A percentile compares a stretch with the other conserved stretches of the same genome.
phyloP scores from a whole-genome alignment of 2,329 filamentous ascomycete genomes.

The Didymella sp. region DNA sequence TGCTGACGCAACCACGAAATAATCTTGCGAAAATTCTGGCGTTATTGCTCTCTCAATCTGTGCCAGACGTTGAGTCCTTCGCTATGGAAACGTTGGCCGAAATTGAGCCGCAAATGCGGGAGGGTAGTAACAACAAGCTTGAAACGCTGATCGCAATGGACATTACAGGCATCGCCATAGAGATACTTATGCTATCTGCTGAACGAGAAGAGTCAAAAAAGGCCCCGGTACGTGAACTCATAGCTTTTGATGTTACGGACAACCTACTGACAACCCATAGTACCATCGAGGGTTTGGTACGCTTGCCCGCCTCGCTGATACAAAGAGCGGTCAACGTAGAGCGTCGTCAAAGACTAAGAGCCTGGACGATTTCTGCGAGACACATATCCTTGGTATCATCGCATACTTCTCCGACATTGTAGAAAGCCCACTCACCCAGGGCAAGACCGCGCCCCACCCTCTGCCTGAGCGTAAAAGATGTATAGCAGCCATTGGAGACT shows the following conservation, averaged over 20 bases:
- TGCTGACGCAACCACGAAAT: slow-evolving; percentile 63
- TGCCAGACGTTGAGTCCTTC: slow-evolving; percentile 70
- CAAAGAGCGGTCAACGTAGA: slow-evolving; percentile 55
- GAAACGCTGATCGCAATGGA: slow-evolving; percentile 75
- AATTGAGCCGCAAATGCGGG: slow-evolving; percentile 73
- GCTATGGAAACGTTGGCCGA: slow-evolving; percentile 72
- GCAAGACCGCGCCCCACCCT: slow-evolving; percentile 57
- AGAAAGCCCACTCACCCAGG: slow-evolving; percentile 65
- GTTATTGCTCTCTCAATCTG: slow-evolving; percentile 64
- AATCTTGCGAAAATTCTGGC: slow-evolving; percentile 67
- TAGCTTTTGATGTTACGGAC: not conserved
- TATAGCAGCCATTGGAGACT: slow-evolving; percentile 83
- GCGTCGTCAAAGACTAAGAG: slow-evolving; percentile 61
- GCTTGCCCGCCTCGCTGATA: slow-evolving; percentile 56
- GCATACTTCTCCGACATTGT: slow-evolving; percentile 79
- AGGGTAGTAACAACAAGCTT: slow-evolving; percentile 63
- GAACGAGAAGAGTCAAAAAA: slow-evolving; percentile 66
- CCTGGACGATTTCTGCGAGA: slow-evolving; percentile 77
- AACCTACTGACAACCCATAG: slow-evolving; percentile 25
- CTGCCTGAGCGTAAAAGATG: slow-evolving; percentile 75
- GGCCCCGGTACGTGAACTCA: slow-evolving; percentile 60
- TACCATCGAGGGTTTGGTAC: slow-evolving; percentile 59
- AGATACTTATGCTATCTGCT: slow-evolving; percentile 80
- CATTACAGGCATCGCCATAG: slow-evolving; percentile 76
- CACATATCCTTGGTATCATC: slow-evolving; percentile 86